Evolutionary conservation across 495 filamentous ascomycete species (phyloP), one percentile per base, ranked within the genome.

Genomic region (Trichoderma parareesei): DNA sequence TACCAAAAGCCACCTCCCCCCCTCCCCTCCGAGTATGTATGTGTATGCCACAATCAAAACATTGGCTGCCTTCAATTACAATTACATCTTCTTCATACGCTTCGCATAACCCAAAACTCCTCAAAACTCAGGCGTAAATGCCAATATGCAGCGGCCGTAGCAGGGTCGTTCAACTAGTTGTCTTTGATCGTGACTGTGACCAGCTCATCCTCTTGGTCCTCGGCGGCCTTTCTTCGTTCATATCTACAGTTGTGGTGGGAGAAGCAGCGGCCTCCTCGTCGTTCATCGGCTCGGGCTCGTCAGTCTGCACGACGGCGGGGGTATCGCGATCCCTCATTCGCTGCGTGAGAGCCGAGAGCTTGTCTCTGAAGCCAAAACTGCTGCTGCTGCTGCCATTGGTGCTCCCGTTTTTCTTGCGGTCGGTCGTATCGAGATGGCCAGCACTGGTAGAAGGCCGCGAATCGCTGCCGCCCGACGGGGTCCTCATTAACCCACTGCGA

Each of bases 311-410:
- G 0, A n/a, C 14, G 18, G 44, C 66, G 62, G 27, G 27, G 27
- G 57, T 70, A 33, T 78, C 74, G 33, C 74, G 67, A 38, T 79
- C 71, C 65, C 71, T 77, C 38, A 77, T 64, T 42, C 77, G 67
- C 41, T 71, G 70, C 11, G 73, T 72, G 20, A 81, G 60, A 10
- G 75, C 76, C 40, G 67, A 76, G 4, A 81, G 33, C 65, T 74
- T 79, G 11, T 77, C 77, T 48, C 72, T 72, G 9, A 80, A 65
- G 60, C 76, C 76, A 16, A 73, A 74, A 13, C 68, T 49, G 4
- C 70, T 69, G 13, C 66, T 69, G 13, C 66, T 65, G 33, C 66
- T 69, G 18, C 53, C 72, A 55, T 64, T n/a, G 18, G 69, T 64
- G 68, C 70, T 60, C 65, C 69, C 18, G 44, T 14, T 57, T 8